phyloP scores from a whole-genome alignment of 1,284 basidiomycete species.

The Heterobasidion irregulare region DNA sequence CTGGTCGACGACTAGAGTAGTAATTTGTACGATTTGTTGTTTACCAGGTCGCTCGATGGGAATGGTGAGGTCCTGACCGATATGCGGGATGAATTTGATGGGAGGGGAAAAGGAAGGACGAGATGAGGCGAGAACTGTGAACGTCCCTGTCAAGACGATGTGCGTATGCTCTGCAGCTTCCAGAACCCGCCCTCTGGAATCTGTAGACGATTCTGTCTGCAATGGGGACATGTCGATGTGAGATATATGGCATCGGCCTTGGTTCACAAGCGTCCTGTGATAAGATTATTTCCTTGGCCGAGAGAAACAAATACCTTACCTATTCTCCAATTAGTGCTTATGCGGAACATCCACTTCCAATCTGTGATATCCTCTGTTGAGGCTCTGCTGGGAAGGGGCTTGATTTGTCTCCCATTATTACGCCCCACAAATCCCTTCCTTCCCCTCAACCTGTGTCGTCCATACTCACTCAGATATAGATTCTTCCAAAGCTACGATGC shows the following conservation, averaged over 20 bases:
- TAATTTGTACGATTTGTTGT: conserved; percentile 31
- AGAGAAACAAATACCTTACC: conserved; percentile 33
- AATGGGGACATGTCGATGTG: not conserved
- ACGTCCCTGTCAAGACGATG: conserved; percentile 31
- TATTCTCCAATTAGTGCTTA: conserved; percentile 71
- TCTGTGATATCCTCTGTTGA: conserved; percentile 38
- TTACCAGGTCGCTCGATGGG: conserved; percentile 17
- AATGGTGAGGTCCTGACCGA: conserved; percentile 19
- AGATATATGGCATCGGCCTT: conserved; percentile 42
- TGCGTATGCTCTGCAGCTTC: conserved; percentile 18
- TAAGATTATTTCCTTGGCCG: not conserved
- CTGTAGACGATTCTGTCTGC: not conserved
- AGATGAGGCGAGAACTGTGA: conserved; percentile 30
- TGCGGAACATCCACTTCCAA: conserved; percentile 82
- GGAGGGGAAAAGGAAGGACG: conserved; percentile 16
- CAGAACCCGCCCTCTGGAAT: conserved; percentile 20
- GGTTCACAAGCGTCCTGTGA: not conserved
- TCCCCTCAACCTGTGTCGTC: conserved; percentile 58
- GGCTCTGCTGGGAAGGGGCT: conserved; percentile 47
- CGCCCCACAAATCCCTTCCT: conserved; percentile 49
- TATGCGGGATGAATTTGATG: conserved; percentile 19
- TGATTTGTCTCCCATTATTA: conserved; percentile 48
- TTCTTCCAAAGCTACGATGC: conserved; percentile 42
- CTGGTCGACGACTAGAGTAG: conserved; percentile 61
- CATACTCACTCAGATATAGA: conserved; percentile 54